Conservation (phyloP, 441 rosid genomes). For the Populus hybrid region DNA sequence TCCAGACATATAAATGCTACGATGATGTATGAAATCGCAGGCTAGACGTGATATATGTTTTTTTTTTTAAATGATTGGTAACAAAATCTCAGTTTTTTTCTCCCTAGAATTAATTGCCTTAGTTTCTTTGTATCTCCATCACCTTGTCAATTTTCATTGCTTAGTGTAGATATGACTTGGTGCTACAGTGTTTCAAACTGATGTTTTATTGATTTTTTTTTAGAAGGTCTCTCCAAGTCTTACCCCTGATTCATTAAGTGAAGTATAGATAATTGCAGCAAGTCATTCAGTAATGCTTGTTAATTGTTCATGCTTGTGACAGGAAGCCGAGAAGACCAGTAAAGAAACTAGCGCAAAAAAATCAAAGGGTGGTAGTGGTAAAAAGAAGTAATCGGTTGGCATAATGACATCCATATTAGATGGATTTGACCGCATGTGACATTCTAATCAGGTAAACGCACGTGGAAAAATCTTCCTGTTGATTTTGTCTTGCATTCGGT, state of each 20-base stretch:
- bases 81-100: no score
- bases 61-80: no score
- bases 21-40: not conserved
- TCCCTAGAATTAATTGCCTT: not conserved
- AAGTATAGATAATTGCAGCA: not conserved
- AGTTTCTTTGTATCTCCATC: not conserved
- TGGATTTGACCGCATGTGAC: not conserved
- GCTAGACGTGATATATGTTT: not conserved
- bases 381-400: slow-evolving; percentile 54
- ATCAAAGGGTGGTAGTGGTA: slow-evolving; percentile 57
- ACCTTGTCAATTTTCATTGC: not conserved
- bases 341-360: slow-evolving; percentile 56
- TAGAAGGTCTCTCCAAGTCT: not conserved
- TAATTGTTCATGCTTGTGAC: slow-evolving; percentile 13
- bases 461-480: not conserved
- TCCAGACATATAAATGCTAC: not conserved
- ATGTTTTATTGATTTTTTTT: no score
- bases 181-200: not conserved
- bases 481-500: not conserved
- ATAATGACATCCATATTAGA: not conserved
- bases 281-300: not conserved
- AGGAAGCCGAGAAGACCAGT: slow-evolving; percentile 42
- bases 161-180: not conserved
- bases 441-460: not conserved
- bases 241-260: not conserved